These are phyloP conservation scores for Fusarium hostae DNA, from an alignment of 2,329 filamentous ascomycete genomes.

Conservation along the genomic window DNA sequence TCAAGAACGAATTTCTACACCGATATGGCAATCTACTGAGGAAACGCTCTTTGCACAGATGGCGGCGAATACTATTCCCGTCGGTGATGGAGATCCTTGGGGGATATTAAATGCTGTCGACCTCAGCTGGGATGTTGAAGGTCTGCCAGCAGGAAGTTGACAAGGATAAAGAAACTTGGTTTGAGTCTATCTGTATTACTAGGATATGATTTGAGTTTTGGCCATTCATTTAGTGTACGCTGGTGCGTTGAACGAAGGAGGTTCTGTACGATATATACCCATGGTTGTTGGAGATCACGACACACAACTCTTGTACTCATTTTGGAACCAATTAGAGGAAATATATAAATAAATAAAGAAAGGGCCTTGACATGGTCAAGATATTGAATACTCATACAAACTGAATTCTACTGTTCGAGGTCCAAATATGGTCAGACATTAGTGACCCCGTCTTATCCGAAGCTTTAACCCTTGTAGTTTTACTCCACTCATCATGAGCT, in stretches of 20 bases:
- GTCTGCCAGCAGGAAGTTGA: constrained; percentile 15
- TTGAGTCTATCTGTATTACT: neutral
- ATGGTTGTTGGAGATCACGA: constrained; percentile 1
- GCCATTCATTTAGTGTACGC: neutral
- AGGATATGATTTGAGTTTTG: constrained; percentile 1
- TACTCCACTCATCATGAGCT: constrained; percentile 26
- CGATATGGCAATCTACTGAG: constrained; percentile 48
- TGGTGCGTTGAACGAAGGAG: neutral
- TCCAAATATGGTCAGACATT: neutral
- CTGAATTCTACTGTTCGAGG: neutral
- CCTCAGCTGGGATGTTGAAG: constrained; percentile 39
- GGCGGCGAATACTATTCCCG: constrained; percentile 33
- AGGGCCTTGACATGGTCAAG: neutral
- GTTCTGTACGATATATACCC: constrained; percentile 38
- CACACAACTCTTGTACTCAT: constrained; percentile 34
- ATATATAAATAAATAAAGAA: neutral
- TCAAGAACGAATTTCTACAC: constrained; percentile 47
- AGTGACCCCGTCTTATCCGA: constrained; percentile 20
- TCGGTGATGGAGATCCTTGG: constrained; percentile 45
- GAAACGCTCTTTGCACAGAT: constrained; percentile 47
- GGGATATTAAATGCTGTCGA: constrained; percentile 44
- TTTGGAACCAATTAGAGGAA: neutral
- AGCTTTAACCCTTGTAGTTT: constrained; percentile 16
- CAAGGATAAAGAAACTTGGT: neutral
- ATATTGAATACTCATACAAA: neutral